These are phyloP conservation scores for Pythium sukuiense DNA, from an alignment of 352 stramenopile species.

Conservation along the genomic window DNA sequence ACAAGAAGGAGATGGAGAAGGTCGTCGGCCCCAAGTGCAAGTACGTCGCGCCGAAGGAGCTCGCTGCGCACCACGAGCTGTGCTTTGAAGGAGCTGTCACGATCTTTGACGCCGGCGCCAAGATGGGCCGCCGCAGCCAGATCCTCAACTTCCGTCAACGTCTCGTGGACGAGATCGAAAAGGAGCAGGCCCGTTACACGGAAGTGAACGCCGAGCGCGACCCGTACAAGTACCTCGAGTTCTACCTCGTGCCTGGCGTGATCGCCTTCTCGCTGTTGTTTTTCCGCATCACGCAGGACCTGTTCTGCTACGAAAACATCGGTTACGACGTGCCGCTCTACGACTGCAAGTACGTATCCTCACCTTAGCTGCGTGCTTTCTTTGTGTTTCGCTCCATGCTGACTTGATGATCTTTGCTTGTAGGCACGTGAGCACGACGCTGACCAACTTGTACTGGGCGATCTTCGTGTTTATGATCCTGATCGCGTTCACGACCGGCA, in stretches of 20 bases:
- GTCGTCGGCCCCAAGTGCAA: constrained; percentile 79
- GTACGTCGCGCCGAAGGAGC: constrained; percentile 89
- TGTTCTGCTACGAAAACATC: constrained; percentile 84
- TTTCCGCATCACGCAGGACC: constrained; percentile 84
- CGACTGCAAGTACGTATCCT: constrained; percentile 85
- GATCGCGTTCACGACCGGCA: constrained; percentile 78
- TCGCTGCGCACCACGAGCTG: constrained; percentile 88
- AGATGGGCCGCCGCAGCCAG: constrained; percentile 92
- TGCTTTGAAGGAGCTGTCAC: constrained; percentile 80
- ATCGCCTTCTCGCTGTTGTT: constrained; percentile 90
- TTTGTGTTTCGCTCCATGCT: neutral
- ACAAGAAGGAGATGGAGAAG: constrained; percentile 95
- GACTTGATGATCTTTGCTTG: constrained; percentile 14
- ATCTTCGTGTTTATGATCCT: constrained; percentile 88
- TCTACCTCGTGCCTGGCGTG: constrained; percentile 91
- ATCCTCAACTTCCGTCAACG: constrained; percentile 88
- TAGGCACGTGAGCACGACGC: constrained; percentile 83
- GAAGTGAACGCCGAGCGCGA: constrained; percentile 96
- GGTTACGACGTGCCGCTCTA: constrained; percentile 87
- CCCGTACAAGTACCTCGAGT: constrained; percentile 93
- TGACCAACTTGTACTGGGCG: constrained; percentile 86
- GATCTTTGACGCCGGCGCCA: constrained; percentile 94
- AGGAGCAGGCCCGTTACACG: constrained; percentile 88
- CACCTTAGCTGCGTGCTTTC: neutral
- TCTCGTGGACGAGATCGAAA: constrained; percentile 88